phyloP scores from a whole-genome alignment of 305 asterid genomes.

The Fraxinus velutina region DNA sequence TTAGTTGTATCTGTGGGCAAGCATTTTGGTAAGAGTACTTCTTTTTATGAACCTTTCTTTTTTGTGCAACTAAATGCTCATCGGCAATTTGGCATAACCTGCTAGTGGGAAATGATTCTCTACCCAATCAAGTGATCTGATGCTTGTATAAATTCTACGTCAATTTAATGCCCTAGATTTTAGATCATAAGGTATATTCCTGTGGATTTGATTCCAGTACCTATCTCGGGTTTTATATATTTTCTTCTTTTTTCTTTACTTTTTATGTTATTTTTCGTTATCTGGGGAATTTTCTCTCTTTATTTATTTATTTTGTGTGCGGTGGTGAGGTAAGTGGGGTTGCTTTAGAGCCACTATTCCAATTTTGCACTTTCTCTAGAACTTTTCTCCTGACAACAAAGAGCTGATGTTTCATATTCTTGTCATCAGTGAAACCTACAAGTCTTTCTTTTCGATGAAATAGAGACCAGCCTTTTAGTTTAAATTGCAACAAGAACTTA shows the following conservation, averaged over 20 bases:
- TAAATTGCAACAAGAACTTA: neutral
- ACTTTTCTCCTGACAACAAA: neutral
- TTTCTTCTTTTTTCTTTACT: neutral
- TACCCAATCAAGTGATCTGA: neutral
- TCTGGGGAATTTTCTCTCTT: neutral
- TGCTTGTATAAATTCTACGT: neutral
- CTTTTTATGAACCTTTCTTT: slow-evolving; percentile 4
- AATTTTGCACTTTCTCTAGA: neutral
- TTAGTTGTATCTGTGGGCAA: slow-evolving; percentile 81
- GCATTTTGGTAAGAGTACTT: slow-evolving; percentile 59
- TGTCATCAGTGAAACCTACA: neutral
- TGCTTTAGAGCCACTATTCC: neutral
- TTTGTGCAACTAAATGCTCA: neutral
- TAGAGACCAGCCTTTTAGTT: neutral
- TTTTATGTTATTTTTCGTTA: neutral
- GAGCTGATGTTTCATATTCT: neutral
- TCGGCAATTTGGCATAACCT: neutral
- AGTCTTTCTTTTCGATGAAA: neutral
- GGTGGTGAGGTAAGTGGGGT: neutral
- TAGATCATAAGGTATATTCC: neutral
- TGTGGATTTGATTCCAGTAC: neutral
- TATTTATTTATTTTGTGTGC: neutral
- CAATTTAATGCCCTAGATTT: neutral
- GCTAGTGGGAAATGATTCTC: neutral
- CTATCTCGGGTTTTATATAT: neutral